phyloP scores from a whole-genome alignment of 129 eudicot species.

The Saussurea involucrata region DNA sequence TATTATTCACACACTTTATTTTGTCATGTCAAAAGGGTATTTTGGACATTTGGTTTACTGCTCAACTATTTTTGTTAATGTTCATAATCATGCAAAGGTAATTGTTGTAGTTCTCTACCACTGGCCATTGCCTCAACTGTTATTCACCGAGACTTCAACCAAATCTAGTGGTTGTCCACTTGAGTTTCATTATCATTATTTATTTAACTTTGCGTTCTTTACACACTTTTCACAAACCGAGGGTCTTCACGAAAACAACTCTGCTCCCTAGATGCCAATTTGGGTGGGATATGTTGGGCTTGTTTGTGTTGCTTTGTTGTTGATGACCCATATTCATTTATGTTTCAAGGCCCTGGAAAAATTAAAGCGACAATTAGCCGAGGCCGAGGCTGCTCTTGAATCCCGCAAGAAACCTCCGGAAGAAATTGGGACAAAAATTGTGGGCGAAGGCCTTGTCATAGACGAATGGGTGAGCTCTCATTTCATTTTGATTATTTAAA shows the following conservation, averaged over 20 bases:
- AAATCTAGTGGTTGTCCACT: background rate
- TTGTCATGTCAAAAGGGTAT: background rate
- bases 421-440: constrained; percentile 43
- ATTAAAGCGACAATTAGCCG: constrained; percentile 53
- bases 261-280: no score
- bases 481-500: background rate
- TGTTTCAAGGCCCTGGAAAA: constrained; percentile 46
- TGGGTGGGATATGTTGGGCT: background rate
- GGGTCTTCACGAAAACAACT: no score
- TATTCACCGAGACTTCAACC: background rate
- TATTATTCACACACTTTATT: background rate
- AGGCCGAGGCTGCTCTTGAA: constrained; percentile 62
- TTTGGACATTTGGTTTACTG: background rate
- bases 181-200: background rate
- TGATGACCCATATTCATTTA: background rate
- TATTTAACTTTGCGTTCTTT: no score
- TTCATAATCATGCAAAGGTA: constrained; percentile 1
- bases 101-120: background rate
- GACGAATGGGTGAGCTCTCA: constrained; percentile 59
- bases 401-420: constrained; percentile 58
- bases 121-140: background rate
- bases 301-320: background rate
- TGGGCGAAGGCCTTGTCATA: constrained; percentile 64
- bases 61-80: background rate
- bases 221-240: background rate